These are phyloP conservation scores for Prosopis cineraria DNA, from an alignment of 306 rosid genomes.

Conservation along the genomic window DNA sequence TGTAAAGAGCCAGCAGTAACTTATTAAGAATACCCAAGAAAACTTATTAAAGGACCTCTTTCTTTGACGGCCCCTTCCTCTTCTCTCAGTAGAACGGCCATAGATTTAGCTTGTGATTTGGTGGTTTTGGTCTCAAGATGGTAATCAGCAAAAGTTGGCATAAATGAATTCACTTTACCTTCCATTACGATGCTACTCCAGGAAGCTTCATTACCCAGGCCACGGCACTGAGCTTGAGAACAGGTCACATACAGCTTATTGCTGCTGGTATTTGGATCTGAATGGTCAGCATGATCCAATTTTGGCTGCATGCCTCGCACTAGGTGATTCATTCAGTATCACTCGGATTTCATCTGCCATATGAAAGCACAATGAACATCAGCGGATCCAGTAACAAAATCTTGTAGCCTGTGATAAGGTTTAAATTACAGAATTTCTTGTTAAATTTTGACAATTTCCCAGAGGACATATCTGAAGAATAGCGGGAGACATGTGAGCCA, in stretches of 20 bases:
- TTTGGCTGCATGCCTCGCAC: slow-evolving; percentile 26
- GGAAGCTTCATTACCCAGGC: slow-evolving; percentile 22
- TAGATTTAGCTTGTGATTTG: neutral
- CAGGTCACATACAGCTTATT: neutral
- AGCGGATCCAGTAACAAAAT: neutral
- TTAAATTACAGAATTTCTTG: neutral
- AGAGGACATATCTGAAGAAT: neutral
- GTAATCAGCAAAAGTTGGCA: slow-evolving; percentile 7
- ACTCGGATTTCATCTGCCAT: neutral
- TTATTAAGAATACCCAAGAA: neutral
- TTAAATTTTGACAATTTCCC: neutral
- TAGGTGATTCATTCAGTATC: neutral
- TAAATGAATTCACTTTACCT: slow-evolving; percentile 22
- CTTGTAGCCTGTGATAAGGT: neutral
- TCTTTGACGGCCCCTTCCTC: neutral
- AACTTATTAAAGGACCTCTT: neutral
- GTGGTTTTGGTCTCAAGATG: slow-evolving; percentile 4
- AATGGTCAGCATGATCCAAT: neutral
- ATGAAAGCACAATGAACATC: neutral
- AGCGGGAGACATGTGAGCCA: neutral
- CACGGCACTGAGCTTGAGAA: slow-evolving; percentile 36
- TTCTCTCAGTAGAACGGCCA: neutral
- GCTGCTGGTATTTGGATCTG: slow-evolving; percentile 6
- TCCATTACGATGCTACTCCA: neutral
- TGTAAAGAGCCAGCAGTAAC: neutral